Conservation (phyloP, 2,329 filamentous ascomycete genomes). For the Fusarium chaquense region DNA sequence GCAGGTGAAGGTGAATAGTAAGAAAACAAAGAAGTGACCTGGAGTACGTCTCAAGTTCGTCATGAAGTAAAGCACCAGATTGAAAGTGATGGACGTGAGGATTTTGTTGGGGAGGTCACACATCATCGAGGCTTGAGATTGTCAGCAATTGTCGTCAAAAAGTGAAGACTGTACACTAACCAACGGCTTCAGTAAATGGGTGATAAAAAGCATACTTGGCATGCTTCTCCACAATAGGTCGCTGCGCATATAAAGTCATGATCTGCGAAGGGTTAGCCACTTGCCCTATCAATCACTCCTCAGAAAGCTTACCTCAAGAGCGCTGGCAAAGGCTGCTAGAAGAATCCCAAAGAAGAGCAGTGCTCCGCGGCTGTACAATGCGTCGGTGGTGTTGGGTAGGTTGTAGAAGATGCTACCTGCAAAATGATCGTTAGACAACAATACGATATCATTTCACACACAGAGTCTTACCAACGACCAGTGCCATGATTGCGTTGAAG, state of each 20-base stretch:
- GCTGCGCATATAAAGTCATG: constrained; percentile 46
- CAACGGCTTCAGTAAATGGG: constrained; percentile 48
- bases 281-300: accelerated
- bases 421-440: background rate
- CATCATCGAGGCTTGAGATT: constrained; percentile 47
- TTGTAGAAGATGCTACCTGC: constrained; percentile 61
- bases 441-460: background rate
- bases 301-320: constrained; percentile 43
- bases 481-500: constrained; percentile 61
- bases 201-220: constrained; percentile 53
- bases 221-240: constrained; percentile 53
- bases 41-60: constrained; percentile 58
- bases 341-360: constrained; percentile 64
- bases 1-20: constrained; percentile 57
- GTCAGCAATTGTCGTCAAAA: background rate
- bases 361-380: constrained; percentile 60
- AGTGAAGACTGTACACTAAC: constrained; percentile 1
- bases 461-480: constrained; percentile 58
- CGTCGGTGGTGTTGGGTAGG: constrained; percentile 55
- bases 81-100: constrained; percentile 54
- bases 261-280: background rate
- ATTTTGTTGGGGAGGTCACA: constrained; percentile 58
- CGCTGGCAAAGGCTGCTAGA: constrained; percentile 60
- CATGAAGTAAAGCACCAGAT: constrained; percentile 63
- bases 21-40: constrained; percentile 61